phyloP scores from a whole-genome alignment of 441 rosid genomes.

The Erodium chrysanthum region DNA sequence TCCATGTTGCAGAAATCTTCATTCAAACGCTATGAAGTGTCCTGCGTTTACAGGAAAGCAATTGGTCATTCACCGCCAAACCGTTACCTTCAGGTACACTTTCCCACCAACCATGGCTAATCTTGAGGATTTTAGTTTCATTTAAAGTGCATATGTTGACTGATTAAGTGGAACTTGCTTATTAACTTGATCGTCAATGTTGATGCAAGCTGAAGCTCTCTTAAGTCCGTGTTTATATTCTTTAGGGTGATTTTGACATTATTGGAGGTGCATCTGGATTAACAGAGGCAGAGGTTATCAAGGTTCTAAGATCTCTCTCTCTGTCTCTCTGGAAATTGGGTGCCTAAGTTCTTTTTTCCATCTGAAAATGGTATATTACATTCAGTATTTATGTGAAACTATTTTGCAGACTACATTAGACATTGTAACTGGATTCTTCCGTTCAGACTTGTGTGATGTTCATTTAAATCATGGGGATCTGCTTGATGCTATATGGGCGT shows the following conservation, averaged over 20 bases:
- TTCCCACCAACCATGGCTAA: neutral
- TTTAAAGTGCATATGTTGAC: neutral
- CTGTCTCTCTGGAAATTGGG: neutral
- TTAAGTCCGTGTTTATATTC: conserved; percentile 19
- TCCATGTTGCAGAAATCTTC: conserved; percentile 55
- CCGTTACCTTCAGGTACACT: conserved; percentile 67
- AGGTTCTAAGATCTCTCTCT: conserved; percentile 35
- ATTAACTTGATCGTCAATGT: conserved; percentile 10
- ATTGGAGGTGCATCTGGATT: conserved; percentile 80
- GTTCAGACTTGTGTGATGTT: conserved; percentile 58
- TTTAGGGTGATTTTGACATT: conserved; percentile 90
- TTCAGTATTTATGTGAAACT: conserved; percentile 13
- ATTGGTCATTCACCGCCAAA: conserved; percentile 95
- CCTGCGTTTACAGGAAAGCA: conserved; percentile 76
- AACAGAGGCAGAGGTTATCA: conserved; percentile 86
- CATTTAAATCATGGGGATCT: conserved; percentile 89
- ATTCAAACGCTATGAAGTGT: conserved; percentile 76
- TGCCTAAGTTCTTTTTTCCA: neutral
- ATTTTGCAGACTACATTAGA: conserved; percentile 62
- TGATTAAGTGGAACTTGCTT: neutral
- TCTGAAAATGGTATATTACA: neutral
- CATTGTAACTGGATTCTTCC: conserved; percentile 48
- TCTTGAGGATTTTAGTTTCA: neutral
- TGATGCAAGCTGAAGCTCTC: conserved; percentile 11
- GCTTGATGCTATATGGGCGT: conserved; percentile 87